Evolutionary conservation across 2,329 filamentous ascomycete species (phyloP), one percentile per base, ranked within the genome.

Genomic region (Ceratocystis colombiana): DNA sequence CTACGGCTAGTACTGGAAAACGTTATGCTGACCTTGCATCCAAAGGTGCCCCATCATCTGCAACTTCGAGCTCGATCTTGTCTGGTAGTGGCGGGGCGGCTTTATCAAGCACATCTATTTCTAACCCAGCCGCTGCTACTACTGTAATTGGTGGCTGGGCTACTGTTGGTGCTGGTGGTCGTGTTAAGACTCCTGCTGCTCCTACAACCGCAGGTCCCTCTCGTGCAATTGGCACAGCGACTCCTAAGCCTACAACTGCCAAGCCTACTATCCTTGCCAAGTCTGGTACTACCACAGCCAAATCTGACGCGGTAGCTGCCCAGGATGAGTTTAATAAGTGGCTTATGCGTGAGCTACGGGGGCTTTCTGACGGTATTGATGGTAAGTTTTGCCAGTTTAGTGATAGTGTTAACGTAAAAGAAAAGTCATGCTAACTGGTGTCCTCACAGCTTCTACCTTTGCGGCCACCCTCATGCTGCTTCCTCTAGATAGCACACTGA

Each of bases 251-350:
- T 2, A 69, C 78, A 3, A 73, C 79, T n/a, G 74, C 77, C 44
- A 71, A 75, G 2, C 71, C 80, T 48, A 86, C 86, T 75, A 78
- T 83, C 3, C 75, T 79, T 0, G 69, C 73, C 6, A 82, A 84
- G 69, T 75, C 80, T 6, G 76, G 79, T n/a, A 78, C 75, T 61
- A 75, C 78, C 2, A 78, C 81, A 2, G 75, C 78, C 28, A 68
- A 68, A 61, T 61, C 66, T 22, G 75, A 75, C 22, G 72, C 73
- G 12, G 71, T 71, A 44, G 71, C 65, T 73, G 93, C 94, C 2
- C 85, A 90, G 74, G 92, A 96, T 50, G 94, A 97, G 75, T 95
- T 99, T 75, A 87, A 86, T 73, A 96, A 95, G 76, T 99, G 94
- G 94, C 85, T 92, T 20, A 85, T 88, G 71, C 82, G 85, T 66